Evolutionary conservation across 352 stramenopile genomes (phyloP).

Genomic region (Phytophthora cactorum): DNA sequence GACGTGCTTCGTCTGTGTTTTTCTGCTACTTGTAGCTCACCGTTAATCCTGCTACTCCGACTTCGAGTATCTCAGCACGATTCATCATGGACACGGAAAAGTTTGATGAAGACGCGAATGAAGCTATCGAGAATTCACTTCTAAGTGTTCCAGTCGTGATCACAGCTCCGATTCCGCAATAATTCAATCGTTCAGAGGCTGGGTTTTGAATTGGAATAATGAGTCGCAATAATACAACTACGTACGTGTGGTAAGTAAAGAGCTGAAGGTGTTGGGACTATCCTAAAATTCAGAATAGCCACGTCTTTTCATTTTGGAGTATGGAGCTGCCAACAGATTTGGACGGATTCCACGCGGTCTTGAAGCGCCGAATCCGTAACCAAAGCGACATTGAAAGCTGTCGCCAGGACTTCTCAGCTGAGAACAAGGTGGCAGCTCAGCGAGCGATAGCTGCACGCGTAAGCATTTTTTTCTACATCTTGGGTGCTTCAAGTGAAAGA

Average conservation of each 20-base stretch:
- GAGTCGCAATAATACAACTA: neutral
- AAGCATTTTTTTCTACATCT: neutral
- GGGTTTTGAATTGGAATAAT: neutral
- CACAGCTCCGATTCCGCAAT: conserved; percentile 37
- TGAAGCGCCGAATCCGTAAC: conserved; percentile 63
- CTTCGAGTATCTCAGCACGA: conserved; percentile 37
- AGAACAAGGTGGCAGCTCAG: conserved; percentile 33
- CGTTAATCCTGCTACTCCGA: conserved; percentile 6
- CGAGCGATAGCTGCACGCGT: conserved; percentile 26
- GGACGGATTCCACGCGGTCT: conserved; percentile 53
- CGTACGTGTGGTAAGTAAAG: neutral
- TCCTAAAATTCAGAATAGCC: conserved; percentile 13
- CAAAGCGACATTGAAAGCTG: conserved; percentile 60
- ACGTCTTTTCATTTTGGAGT: conserved; percentile 26
- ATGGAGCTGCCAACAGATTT: conserved; percentile 53
- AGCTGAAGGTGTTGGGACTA: no score
- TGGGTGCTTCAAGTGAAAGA: neutral
- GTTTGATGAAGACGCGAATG: conserved; percentile 63
- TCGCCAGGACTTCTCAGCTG: conserved; percentile 21
- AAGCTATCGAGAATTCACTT: conserved; percentile 63
- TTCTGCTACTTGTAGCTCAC: conserved; percentile 24
- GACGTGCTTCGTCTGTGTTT: conserved; percentile 8
- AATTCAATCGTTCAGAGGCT: conserved; percentile 1
- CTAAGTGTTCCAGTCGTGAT: conserved; percentile 63
- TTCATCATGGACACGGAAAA: conserved; percentile 73